phyloP scores from a whole-genome alignment of 192 early-diverging fungal genomes.

The Fimicolochytrium jonesii region DNA sequence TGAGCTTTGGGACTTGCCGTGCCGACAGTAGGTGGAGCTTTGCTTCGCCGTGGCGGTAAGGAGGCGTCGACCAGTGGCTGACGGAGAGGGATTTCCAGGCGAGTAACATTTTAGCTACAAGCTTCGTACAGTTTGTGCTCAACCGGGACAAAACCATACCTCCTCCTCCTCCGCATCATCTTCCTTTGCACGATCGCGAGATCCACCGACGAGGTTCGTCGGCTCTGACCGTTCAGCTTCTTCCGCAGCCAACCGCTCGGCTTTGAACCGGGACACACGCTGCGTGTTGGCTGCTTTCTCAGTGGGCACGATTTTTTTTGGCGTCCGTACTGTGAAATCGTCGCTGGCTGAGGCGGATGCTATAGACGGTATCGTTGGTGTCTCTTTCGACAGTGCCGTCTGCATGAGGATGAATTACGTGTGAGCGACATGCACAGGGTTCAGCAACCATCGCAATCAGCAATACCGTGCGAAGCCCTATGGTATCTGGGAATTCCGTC shows the following conservation, averaged over 20 bases:
- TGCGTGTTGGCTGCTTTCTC: neutral
- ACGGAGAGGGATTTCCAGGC: neutral
- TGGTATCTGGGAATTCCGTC: neutral
- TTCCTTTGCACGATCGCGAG: no score
- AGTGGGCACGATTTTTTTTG: neutral
- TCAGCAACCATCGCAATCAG: neutral
- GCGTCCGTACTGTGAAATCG: neutral
- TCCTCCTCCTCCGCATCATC: neutral
- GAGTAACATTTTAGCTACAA: neutral
- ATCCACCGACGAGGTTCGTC: no score
- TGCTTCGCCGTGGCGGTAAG: neutral
- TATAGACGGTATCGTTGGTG: neutral
- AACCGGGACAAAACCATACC: neutral
- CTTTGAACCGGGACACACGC: constrained; percentile 16
- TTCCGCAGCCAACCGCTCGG: neutral
- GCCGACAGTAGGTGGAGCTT: neutral
- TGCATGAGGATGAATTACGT: neutral
- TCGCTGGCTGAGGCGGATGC: neutral
- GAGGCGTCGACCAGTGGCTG: neutral
- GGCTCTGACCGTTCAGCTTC: neutral
- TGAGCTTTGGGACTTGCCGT: neutral
- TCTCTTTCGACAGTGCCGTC: neutral
- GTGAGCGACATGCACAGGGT: neutral
- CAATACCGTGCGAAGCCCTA: neutral
- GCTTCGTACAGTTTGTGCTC: neutral